A percentile compares a stretch with the other conserved stretches of the same genome.
Evolutionary conservation across 1,284 basidiomycete species (phyloP).

Genomic region (Phylloporus sp.): DNA sequence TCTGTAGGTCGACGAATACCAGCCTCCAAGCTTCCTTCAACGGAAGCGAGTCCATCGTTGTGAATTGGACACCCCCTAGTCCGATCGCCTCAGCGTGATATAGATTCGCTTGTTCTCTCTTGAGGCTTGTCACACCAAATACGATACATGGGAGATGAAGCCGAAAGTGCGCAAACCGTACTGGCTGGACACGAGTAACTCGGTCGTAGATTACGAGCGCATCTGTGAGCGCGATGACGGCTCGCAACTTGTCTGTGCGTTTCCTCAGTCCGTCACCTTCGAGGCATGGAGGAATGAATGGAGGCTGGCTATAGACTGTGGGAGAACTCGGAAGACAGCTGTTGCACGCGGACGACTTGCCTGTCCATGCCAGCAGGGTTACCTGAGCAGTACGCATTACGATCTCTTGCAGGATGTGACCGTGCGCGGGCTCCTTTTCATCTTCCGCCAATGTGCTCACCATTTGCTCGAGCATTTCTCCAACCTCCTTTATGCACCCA

Average conservation of each 20-base stretch:
- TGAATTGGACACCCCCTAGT: too few species aligned
- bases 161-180: slow-evolving; percentile 2
- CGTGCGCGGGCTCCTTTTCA: not conserved
- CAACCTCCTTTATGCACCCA: not conserved
- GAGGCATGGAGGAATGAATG: not conserved
- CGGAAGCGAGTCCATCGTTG: too few species aligned
- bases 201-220: slow-evolving; percentile 6
- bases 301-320: not conserved
- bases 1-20: slow-evolving; percentile 7
- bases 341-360: not conserved
- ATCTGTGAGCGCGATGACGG: not conserved
- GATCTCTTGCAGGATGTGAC: slow-evolving; percentile 2
- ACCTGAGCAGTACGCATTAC: not conserved
- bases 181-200: slow-evolving; percentile 10
- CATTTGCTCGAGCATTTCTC: not conserved
- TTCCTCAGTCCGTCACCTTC: not conserved
- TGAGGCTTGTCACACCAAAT: slow-evolving; percentile 1
- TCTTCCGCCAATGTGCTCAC: not conserved
- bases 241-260: not conserved
- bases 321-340: too few species aligned
- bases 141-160: slow-evolving; percentile 10
- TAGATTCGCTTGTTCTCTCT: not conserved
- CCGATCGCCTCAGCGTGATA: not conserved
- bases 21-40: slow-evolving; percentile 1
- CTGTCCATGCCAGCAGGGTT: not conserved